phyloP scores from a whole-genome alignment of 768 basidiomycete species.

The Tephrocybe rancida region DNA sequence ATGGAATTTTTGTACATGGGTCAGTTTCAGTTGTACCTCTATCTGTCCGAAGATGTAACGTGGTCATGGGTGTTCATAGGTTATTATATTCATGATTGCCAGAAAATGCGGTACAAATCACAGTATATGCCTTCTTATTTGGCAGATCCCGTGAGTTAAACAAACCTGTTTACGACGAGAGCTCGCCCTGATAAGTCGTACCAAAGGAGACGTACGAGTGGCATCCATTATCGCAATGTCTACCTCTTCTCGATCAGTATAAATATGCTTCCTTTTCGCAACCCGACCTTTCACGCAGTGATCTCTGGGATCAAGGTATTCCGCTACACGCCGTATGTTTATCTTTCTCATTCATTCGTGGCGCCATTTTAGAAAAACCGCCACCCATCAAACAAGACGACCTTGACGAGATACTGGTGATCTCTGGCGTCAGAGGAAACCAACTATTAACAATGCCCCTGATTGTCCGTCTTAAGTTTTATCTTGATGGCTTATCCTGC shows the following conservation, averaged over 20 bases:
- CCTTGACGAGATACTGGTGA: conserved; percentile 15
- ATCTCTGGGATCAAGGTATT: conserved; percentile 24
- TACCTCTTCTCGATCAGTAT: conserved; percentile 60
- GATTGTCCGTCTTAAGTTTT: conserved; percentile 19
- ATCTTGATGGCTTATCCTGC: conserved; percentile 3
- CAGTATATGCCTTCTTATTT: conserved; percentile 90
- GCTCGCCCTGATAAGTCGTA: not conserved
- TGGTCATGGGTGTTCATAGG: conserved; percentile 47
- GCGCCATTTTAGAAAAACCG: not conserved
- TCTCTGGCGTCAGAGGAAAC: conserved; percentile 15
- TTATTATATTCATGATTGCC: conserved; percentile 90
- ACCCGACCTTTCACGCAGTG: conserved; percentile 54
- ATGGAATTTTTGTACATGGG: conserved; percentile 89
- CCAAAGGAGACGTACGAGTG: conserved; percentile 77
- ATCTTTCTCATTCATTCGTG: too few species aligned
- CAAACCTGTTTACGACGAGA: too few species aligned
- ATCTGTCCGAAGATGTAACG: conserved; percentile 3
- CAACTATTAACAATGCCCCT: conserved; percentile 25
- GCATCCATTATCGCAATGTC: conserved; percentile 66
- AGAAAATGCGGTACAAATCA: conserved; percentile 96
- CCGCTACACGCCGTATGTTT: not conserved
- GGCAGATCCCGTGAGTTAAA: conserved; percentile 73
- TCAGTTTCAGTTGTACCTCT: conserved; percentile 30
- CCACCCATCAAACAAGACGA: conserved; percentile 12
- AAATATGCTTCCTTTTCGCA: conserved; percentile 72